Evolutionary conservation across 2,329 filamentous ascomycete species (phyloP).

Genomic region (Diaporthe eres): DNA sequence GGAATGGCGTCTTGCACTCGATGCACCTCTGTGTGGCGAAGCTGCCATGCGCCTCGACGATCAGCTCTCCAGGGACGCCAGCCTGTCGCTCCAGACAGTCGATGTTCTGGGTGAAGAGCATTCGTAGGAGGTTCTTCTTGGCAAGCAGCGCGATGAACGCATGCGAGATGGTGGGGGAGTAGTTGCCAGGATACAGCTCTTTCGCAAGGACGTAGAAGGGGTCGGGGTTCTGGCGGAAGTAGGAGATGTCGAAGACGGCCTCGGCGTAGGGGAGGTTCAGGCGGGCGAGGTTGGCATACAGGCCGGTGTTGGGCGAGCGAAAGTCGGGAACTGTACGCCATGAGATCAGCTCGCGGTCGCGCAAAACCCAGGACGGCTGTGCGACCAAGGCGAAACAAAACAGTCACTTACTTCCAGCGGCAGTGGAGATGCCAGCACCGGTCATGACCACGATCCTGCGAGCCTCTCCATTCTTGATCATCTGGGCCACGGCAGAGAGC

Average conservation of each 20-base stretch:
- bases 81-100: conserved; percentile 93
- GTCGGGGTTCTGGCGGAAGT: conserved; percentile 85
- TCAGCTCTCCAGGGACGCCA: conserved; percentile 83
- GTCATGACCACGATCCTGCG: conserved; percentile 88
- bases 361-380: not conserved
- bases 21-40: conserved; percentile 94
- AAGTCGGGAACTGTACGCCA: conserved; percentile 86
- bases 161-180: conserved; percentile 90
- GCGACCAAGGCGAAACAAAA: not conserved
- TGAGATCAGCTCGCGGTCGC: conserved; percentile 45
- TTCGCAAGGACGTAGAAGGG: conserved; percentile 95
- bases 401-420: conserved; percentile 69
- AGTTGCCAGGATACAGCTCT: conserved; percentile 93
- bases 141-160: conserved; percentile 88
- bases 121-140: conserved; percentile 82
- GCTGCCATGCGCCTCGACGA: conserved; percentile 95
- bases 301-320: conserved; percentile 89
- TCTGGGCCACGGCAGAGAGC: conserved; percentile 82
- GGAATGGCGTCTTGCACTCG: conserved; percentile 82
- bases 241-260: conserved; percentile 93
- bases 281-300: conserved; percentile 92
- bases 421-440: conserved; percentile 89
- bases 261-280: conserved; percentile 91
- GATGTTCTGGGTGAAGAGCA: conserved; percentile 98
- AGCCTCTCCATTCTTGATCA: conserved; percentile 79